Evolutionary conservation across 768 basidiomycete species (phyloP).

Genomic region (Podaxis carcinomalis): DNA sequence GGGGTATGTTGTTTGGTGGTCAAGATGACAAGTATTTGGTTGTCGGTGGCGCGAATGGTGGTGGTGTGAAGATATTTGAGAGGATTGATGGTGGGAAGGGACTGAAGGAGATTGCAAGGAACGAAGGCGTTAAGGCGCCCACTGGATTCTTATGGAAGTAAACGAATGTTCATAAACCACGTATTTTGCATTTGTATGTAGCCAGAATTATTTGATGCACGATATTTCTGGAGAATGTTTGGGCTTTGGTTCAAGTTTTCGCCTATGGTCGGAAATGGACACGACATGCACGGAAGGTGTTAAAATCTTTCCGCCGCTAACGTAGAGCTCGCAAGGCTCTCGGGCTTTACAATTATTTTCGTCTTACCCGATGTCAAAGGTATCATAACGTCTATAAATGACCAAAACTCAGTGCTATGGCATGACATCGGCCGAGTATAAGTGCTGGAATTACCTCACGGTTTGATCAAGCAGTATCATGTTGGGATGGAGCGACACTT

Average conservation of each 20-base stretch:
- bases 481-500: not conserved
- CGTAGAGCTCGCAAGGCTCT: not conserved
- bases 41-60: slow-evolving; percentile 58
- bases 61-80: slow-evolving; percentile 71
- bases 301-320: too few species aligned
- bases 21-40: slow-evolving; percentile 56
- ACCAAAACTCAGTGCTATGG: not conserved
- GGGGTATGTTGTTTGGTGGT: slow-evolving; percentile 68
- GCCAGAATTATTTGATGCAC: not conserved
- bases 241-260: not conserved
- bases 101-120: slow-evolving; percentile 48
- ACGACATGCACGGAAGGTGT: too few species aligned
- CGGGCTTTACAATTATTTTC: not conserved
- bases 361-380: not conserved
- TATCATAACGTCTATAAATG: not conserved
- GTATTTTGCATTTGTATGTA: not conserved
- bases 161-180: not conserved
- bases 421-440: slow-evolving; percentile 9
- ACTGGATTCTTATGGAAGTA: slow-evolving; percentile 55
- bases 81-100: slow-evolving; percentile 54
- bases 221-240: not conserved
- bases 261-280: not conserved
- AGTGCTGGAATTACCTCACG: not conserved
- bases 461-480: not conserved
- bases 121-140: slow-evolving; percentile 38